phyloP scores from a whole-genome alignment of 768 basidiomycete species.

The Amanita inopinata region DNA sequence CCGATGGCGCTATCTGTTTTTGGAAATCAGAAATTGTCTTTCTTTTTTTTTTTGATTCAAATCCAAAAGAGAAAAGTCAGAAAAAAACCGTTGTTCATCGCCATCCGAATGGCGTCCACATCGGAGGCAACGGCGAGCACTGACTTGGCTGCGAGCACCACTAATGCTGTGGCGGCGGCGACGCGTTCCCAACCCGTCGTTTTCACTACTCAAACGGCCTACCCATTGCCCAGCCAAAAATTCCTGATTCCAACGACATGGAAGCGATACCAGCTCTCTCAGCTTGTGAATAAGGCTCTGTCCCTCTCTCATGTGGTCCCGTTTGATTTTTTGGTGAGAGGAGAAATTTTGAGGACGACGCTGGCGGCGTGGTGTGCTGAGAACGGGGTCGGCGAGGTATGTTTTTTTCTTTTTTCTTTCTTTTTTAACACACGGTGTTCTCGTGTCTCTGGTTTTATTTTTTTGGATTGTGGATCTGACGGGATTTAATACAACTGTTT shows the following conservation, averaged over 20 bases:
- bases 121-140: too few species aligned
- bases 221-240: slow-evolving; percentile 76
- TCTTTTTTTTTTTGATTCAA: too few species aligned
- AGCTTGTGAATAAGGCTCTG: slow-evolving; percentile 92
- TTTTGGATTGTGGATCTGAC: too few species aligned
- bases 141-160: background rate
- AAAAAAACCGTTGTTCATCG: too few species aligned
- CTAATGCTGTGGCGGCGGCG: slow-evolving; percentile 11
- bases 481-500: too few species aligned
- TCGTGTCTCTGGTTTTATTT: background rate
- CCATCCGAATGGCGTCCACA: background rate
- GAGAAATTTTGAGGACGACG: slow-evolving; percentile 65
- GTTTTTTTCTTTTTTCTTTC: slow-evolving; percentile 13
- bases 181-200: slow-evolving; percentile 45
- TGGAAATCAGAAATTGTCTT: too few species aligned
- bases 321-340: slow-evolving; percentile 86
- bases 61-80: background rate
- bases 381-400: slow-evolving; percentile 62
- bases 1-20: too few species aligned
- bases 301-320: slow-evolving; percentile 65
- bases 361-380: slow-evolving; percentile 69
- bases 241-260: slow-evolving; percentile 88
- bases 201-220: slow-evolving; percentile 63
- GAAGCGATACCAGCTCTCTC: slow-evolving; percentile 94
- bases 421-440: too few species aligned